phyloP scores from a whole-genome alignment of 768 basidiomycete genomes.

The Suillus occidentalis region DNA sequence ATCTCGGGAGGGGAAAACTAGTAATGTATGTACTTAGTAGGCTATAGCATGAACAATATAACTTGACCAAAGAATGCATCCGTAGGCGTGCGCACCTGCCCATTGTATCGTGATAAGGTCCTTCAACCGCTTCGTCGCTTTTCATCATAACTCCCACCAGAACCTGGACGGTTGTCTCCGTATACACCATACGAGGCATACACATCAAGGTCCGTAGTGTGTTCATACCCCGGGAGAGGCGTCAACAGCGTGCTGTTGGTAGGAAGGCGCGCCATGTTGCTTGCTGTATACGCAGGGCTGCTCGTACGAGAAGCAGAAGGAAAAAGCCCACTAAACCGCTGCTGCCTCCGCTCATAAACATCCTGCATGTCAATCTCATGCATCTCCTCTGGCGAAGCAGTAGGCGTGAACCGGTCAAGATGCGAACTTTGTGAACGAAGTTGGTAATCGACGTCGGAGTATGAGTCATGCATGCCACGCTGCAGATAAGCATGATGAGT shows the following conservation, averaged over 20 bases:
- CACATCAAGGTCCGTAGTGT: slow-evolving; percentile 22
- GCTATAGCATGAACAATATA: slow-evolving; percentile 11
- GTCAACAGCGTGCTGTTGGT: slow-evolving; percentile 70
- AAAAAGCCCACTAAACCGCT: slow-evolving; percentile 25
- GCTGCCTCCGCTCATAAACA: slow-evolving; percentile 25
- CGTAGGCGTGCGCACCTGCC: not conserved
- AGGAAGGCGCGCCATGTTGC: slow-evolving; percentile 44
- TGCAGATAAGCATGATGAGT: slow-evolving; percentile 18
- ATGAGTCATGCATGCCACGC: slow-evolving; percentile 37
- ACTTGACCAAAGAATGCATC: not conserved
- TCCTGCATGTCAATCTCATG: slow-evolving; percentile 20
- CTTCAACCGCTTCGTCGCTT: slow-evolving; percentile 15
- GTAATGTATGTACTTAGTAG: slow-evolving; percentile 11
- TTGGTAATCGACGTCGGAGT: slow-evolving; percentile 23
- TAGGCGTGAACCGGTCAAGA: slow-evolving; percentile 17
- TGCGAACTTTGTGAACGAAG: slow-evolving; percentile 27
- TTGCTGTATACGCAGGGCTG: slow-evolving; percentile 17
- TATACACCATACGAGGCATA: slow-evolving; percentile 39
- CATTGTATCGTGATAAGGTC: not conserved
- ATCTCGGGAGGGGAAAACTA: slow-evolving; percentile 1
- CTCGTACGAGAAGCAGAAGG: slow-evolving; percentile 19
- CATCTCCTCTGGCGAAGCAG: slow-evolving; percentile 18
- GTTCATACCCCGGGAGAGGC: slow-evolving; percentile 62
- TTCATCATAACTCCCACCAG: slow-evolving; percentile 33
- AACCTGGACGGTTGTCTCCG: slow-evolving; percentile 39